A percentile compares a stretch with the other conserved stretches of the same genome.
Conservation (phyloP, 1,139 yeast species). For the Torulaspora pretoriensis region DNA sequence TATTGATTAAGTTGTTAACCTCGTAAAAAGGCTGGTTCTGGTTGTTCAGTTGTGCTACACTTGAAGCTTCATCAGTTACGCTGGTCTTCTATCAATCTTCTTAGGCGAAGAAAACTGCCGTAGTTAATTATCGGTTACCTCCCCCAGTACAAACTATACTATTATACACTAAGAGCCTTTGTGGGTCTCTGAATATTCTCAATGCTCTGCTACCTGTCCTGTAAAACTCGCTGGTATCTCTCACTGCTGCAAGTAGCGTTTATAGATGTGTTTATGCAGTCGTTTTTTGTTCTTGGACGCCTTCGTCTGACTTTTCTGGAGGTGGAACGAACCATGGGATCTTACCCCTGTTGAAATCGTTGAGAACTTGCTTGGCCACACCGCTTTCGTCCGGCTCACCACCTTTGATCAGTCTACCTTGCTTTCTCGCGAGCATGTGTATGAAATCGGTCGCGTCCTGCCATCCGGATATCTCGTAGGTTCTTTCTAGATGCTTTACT, state of each 20-base stretch:
- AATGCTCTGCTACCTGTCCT: not conserved
- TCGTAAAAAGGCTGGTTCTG: not conserved
- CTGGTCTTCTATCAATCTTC: not conserved
- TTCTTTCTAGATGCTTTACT: constrained; percentile 86
- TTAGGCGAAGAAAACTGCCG: constrained; percentile 2
- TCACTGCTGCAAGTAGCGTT: not conserved
- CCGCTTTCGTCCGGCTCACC: constrained; percentile 98
- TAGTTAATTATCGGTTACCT: constrained; percentile 6
- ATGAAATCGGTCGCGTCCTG: constrained; percentile 75
- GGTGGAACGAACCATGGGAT: constrained; percentile 98
- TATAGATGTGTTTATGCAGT: not conserved
- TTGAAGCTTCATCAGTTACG: not conserved
- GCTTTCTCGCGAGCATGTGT: constrained; percentile 86
- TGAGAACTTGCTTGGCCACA: constrained; percentile 82
- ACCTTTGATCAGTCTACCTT: constrained; percentile 88
- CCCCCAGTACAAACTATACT: constrained; percentile 6
- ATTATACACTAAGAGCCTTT: constrained; percentile 4
- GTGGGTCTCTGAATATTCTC: not conserved
- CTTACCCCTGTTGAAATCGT: constrained; percentile 94
- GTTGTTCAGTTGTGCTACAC: not conserved
- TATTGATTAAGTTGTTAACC: not conserved
- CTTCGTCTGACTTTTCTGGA: constrained; percentile 59
- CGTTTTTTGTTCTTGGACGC: constrained; percentile 23
- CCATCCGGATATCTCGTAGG: constrained; percentile 95
- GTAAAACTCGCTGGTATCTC: not conserved